Evolutionary conservation across 1,284 basidiomycete genomes (phyloP), one percentile per base, ranked within the genome.

Genomic region (Xerocomus amazonicus): DNA sequence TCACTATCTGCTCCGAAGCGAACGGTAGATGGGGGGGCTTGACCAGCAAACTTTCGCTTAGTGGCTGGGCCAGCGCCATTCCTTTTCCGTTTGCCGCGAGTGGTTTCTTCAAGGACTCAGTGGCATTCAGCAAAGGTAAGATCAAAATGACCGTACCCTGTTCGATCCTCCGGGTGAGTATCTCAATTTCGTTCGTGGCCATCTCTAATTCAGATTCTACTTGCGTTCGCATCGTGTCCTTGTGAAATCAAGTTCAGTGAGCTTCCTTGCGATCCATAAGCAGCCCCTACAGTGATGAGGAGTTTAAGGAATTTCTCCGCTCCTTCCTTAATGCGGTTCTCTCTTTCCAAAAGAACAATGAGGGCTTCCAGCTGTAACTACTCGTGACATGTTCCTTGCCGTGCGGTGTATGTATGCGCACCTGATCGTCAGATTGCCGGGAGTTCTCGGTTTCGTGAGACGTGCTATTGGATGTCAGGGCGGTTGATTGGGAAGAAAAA

Each of bases 321-420:
- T 14, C 92, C 91, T 67, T 92, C 89, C 63, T 83, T 88, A 59
- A 93, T 90, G 51, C 85, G 80, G 53, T 79, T 81, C 67, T 90
- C 84, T 52, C 84, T 74, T 54, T 81, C 78, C 35, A 92, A 76
- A 65, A 83, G 80, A 52, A 75, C 77, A 41, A 78, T 79, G 32
- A 93, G 74, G n/a, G 75, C 70, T 40, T 81, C 79, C 43, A 90
- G 68, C 87, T 92, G 54, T 14, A n/a, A n/a, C 17, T 26, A 28
- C 35, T 52, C 17, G 45, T 60, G 48, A 51, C 34, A 36, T 9
- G 28, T 4, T 40, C 36, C 26, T 48, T 10, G 19, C 6, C 17
- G 9, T 3, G 49, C 1, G 40, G 31, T 29, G 38, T 9, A 35
- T 53, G 23, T 51, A 43, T 54, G 55, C 57, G 53, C 36, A 69